Base-by-base conservation (phyloP, 371 early-diverging fungal genomes). In the Mucor ambiguus region DNA sequence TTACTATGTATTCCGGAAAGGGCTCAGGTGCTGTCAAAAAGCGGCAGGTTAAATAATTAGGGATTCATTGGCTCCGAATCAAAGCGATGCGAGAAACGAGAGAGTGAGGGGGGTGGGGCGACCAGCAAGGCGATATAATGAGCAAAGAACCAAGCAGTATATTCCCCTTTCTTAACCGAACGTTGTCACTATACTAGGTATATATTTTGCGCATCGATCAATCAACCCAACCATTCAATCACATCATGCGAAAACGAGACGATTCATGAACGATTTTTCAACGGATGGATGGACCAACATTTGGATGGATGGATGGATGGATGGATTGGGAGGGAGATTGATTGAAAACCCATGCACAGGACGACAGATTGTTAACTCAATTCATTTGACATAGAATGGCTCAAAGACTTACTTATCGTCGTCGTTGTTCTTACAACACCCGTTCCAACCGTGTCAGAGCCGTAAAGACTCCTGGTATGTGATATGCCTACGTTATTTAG, bases 401-500 rank as follows among this genome's bases (percentile, higher is more conserved):
- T 81, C 96, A 97, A 88, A 94, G 98, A 87, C 89, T 97, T 71
- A 95, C 94, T 69, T 98, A 98, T 91, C 91, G 97, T 82, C 93
- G 98, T 75, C 93, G 97, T 77, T 89, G 95, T 74, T 96, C 97
- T 72, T 98, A 98, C 95, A 97, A 98, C 95, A 98, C 98, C 79
- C 92, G 92, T 84, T 96, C 96, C 78, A 98, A 98, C 96, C 91
- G 95, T 86, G 90, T 91, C 81, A 86, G 90, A 76, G 88, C 95
- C 77, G 92, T 95, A 85, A 98, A 98, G 95, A 97, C 98, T 72
- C 98, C 98, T 70, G 98, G 94, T 90, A 78, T 54, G 57, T 26
- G 12, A 49, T 26, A 44, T 26, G 26, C 48, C 48, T 33, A 33
- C 35, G 9, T 33, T 4, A 33, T 30, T 30, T 1, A 5, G n/a